Conservation (phyloP, 306 rosid genomes). For the Glycine tomentella region DNA sequence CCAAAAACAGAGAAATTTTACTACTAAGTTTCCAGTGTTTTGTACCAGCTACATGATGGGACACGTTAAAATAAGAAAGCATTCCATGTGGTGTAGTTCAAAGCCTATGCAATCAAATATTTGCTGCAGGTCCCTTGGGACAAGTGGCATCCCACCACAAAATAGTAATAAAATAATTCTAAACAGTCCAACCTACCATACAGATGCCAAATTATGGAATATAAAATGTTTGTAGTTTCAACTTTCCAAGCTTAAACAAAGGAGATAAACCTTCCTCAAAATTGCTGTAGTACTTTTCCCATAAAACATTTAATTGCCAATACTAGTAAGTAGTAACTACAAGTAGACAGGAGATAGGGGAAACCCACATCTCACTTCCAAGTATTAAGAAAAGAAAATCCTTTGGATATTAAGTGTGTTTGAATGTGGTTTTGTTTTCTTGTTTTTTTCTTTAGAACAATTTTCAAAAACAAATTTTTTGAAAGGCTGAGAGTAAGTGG, state of each 20-base stretch:
- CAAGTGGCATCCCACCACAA: background rate
- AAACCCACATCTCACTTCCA: constrained; percentile 23
- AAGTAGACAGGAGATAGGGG: background rate
- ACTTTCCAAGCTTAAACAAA: constrained; percentile 23
- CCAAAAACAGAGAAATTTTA: too few species aligned
- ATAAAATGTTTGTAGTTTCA: background rate
- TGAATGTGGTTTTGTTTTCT: too few species aligned
- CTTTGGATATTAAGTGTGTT: background rate
- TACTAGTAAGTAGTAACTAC: constrained; percentile 11
- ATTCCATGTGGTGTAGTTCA: background rate
- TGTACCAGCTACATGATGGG: background rate
- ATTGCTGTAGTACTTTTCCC: background rate
- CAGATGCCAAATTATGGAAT: background rate
- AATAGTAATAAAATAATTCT: constrained; percentile 4
- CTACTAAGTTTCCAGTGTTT: background rate
- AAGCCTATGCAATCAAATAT: background rate
- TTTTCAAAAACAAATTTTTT: too few species aligned
- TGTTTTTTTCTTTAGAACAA: too few species aligned
- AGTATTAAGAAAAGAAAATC: constrained; percentile 23
- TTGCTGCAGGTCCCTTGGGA: background rate
- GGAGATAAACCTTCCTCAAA: background rate
- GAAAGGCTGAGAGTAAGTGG: too few species aligned
- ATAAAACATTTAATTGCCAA: constrained; percentile 14
- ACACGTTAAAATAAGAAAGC: background rate
- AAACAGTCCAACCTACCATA: background rate